A percentile compares a stretch with the other conserved stretches of the same genome.
Conservation (phyloP, 1,284 basidiomycete species). For the Sporisorium graminicola region DNA sequence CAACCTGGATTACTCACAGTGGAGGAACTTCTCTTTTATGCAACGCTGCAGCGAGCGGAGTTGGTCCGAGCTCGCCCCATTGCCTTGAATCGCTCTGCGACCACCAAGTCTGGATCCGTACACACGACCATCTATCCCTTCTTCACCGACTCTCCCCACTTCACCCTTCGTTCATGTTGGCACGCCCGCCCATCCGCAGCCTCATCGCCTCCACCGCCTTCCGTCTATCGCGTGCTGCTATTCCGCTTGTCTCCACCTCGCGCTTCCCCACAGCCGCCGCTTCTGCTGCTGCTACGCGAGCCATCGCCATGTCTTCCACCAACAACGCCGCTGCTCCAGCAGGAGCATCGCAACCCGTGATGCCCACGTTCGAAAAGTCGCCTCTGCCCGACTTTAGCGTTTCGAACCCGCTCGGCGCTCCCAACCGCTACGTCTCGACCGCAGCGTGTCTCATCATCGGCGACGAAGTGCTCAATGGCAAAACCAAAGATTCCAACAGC, state of each 20-base stretch:
- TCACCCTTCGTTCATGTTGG: slow-evolving; percentile 11
- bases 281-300: background rate
- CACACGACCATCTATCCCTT: background rate
- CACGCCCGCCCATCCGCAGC: slow-evolving; percentile 2
- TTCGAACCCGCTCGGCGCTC: slow-evolving; percentile 48
- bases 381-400: slow-evolving; percentile 32
- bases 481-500: slow-evolving; percentile 87
- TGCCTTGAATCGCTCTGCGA: background rate
- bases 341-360: slow-evolving; percentile 7
- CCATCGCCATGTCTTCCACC: slow-evolving; percentile 9
- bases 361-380: slow-evolving; percentile 52
- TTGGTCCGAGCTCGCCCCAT: slow-evolving; percentile 12
- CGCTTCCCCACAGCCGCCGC: background rate
- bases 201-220: background rate
- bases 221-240: no score
- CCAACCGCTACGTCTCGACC: slow-evolving; percentile 52
- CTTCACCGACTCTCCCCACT: background rate
- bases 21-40: slow-evolving; percentile 12
- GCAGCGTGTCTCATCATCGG: slow-evolving; percentile 72
- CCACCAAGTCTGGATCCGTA: background rate
- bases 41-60: slow-evolving; percentile 34
- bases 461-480: slow-evolving; percentile 76
- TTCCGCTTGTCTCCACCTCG: background rate
- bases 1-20: background rate
- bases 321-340: background rate